A percentile compares a stretch with the other conserved stretches of the same genome.
Conservation (phyloP, 495 filamentous ascomycete species). For the Echria macrotheca region DNA sequence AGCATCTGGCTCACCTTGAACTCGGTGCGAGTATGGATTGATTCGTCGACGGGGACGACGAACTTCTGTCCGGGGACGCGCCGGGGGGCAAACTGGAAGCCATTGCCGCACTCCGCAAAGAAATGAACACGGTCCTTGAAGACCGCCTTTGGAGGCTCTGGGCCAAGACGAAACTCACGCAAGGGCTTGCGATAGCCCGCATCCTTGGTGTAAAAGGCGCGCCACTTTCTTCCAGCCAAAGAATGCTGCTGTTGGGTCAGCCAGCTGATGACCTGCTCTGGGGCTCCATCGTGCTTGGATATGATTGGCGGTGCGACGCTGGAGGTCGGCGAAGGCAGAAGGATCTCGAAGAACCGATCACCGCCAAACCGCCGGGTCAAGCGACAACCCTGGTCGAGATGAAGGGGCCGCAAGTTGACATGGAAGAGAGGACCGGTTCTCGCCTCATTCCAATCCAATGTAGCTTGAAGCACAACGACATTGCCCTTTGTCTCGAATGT, state of each 20-base stretch:
- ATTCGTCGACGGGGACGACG: slow-evolving; percentile 9
- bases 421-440: slow-evolving; percentile 31
- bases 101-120: slow-evolving; percentile 39
- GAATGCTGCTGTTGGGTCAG: slow-evolving; percentile 30
- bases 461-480: slow-evolving; percentile 33
- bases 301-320: slow-evolving; percentile 14
- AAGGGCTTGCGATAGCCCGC: slow-evolving; percentile 32
- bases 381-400: slow-evolving; percentile 36
- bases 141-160: slow-evolving; percentile 28
- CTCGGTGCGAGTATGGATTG: slow-evolving; percentile 23
- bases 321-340: slow-evolving; percentile 29
- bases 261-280: slow-evolving; percentile 39
- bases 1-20: slow-evolving; percentile 31
- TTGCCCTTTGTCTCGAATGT: slow-evolving; percentile 28
- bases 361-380: slow-evolving; percentile 42
- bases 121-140: slow-evolving; percentile 38
- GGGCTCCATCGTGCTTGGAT: slow-evolving; percentile 16
- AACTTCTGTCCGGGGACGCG: not conserved
- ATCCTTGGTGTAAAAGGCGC: slow-evolving; percentile 38
- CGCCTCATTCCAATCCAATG: slow-evolving; percentile 27
- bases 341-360: slow-evolving; percentile 42
- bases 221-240: slow-evolving; percentile 41
- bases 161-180: slow-evolving; percentile 28
- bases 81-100: slow-evolving; percentile 19
- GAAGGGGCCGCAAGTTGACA: slow-evolving; percentile 35